Conservation (phyloP, 1,139 yeast genomes). For the Geotrichum restrictum region DNA sequence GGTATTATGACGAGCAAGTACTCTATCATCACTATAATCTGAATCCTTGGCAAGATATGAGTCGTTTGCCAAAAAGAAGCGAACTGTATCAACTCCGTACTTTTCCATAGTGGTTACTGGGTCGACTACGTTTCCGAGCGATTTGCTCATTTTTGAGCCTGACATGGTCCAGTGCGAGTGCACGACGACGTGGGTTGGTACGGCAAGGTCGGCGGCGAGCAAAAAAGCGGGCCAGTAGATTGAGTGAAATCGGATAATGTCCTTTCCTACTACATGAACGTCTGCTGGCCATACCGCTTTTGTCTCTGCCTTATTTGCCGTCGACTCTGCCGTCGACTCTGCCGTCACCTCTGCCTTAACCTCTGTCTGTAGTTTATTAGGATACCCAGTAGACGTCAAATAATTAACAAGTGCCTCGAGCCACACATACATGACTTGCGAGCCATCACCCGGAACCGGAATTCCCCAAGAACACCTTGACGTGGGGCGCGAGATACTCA, state of each 20-base stretch:
- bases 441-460: constrained; percentile 72
- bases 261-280: constrained; percentile 82
- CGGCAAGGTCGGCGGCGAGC: constrained; percentile 69
- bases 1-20: constrained; percentile 55
- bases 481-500: constrained; percentile 81
- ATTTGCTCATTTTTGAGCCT: constrained; percentile 90
- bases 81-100: constrained; percentile 63
- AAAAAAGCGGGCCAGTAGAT: constrained; percentile 93
- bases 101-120: constrained; percentile 59
- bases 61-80: constrained; percentile 73
- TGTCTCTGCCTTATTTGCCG: constrained; percentile 25
- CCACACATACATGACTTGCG: constrained; percentile 92
- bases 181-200: constrained; percentile 74
- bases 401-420: constrained; percentile 90
- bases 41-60: constrained; percentile 74
- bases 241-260: constrained; percentile 78
- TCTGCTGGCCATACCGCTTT: constrained; percentile 52
- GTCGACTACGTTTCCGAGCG: constrained; percentile 93
- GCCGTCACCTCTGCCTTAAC: too few species aligned
- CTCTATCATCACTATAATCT: constrained; percentile 63
- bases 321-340: too few species aligned
- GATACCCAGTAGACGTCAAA: constrained; percentile 69
- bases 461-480: constrained; percentile 85
- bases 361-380: constrained; percentile 37
- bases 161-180: constrained; percentile 94